These are phyloP conservation scores for Phoma herbarum DNA, from an alignment of 2,329 filamentous ascomycete species.

Conservation along the genomic window DNA sequence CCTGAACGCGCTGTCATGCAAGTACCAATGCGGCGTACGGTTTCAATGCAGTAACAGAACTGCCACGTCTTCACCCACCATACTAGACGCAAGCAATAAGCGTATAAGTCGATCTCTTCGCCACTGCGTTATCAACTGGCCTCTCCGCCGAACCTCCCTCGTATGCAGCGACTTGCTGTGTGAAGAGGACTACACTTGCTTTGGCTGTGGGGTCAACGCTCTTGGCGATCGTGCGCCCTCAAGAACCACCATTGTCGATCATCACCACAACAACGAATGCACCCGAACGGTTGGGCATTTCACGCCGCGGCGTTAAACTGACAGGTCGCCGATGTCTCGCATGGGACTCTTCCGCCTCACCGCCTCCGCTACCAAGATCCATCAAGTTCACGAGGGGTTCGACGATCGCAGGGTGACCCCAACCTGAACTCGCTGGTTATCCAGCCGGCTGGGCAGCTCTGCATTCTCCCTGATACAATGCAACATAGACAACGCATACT, in stretches of 20 bases:
- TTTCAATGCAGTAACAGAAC: conserved; percentile 24
- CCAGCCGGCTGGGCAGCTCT: conserved; percentile 27
- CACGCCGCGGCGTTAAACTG: background rate
- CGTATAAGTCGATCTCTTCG: conserved; percentile 40
- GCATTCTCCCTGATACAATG: conserved; percentile 22
- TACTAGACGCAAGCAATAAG: conserved; percentile 18
- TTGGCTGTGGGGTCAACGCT: conserved; percentile 12
- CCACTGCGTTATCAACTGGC: conserved; percentile 25
- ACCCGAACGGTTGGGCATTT: conserved; percentile 14
- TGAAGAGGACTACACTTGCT: conserved; percentile 10
- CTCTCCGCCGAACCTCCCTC: conserved; percentile 11
- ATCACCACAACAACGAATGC: conserved; percentile 20
- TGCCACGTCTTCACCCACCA: conserved; percentile 32
- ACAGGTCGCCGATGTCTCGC: conserved; percentile 20
- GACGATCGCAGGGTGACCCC: conserved; percentile 31
- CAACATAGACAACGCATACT: conserved; percentile 11
- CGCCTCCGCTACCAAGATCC: conserved; percentile 11
- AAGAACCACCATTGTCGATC: conserved; percentile 24
- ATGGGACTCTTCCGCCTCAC: conserved; percentile 10
- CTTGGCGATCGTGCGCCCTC: conserved; percentile 23
- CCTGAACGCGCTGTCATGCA: conserved; percentile 18
- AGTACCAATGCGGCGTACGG: conserved; percentile 15
- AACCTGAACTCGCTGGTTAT: conserved; percentile 11
- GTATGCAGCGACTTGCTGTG: conserved; percentile 1
- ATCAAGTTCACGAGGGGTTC: conserved; percentile 27